Conservation (phyloP, 2,329 filamentous ascomycete species). For the Exophiala calicioides region DNA sequence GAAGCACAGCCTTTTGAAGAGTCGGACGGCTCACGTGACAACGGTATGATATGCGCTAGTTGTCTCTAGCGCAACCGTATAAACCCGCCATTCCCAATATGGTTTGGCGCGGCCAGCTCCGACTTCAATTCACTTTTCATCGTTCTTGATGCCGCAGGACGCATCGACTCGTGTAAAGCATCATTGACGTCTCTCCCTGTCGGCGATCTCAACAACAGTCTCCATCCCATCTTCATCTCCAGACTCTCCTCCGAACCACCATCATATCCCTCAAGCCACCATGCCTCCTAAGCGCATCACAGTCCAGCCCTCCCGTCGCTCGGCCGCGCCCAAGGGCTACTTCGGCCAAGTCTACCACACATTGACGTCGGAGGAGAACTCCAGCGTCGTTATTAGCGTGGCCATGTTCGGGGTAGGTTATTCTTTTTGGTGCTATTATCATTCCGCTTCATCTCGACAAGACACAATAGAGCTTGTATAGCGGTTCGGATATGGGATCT, state of each 20-base stretch:
- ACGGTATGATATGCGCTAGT: too few relatives aligned
- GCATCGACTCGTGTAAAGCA: too few relatives aligned
- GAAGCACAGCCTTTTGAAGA: too few relatives aligned
- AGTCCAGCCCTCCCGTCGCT: conserved; percentile 49
- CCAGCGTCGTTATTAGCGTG: conserved; percentile 67
- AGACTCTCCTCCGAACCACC: background rate
- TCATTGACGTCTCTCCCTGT: too few relatives aligned
- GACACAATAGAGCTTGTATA: background rate
- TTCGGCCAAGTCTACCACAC: conserved; percentile 61
- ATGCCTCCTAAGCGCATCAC: conserved; percentile 66
- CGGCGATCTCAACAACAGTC: too few relatives aligned
- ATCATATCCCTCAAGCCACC: conserved; percentile 29
- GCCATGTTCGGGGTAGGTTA: conserved; percentile 66
- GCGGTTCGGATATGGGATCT: background rate
- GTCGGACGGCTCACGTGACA: too few relatives aligned
- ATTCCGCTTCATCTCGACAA: background rate
- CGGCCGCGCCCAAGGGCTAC: conserved; percentile 53
- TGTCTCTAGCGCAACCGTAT: too few relatives aligned
- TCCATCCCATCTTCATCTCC: background rate
- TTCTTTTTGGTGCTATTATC: background rate
- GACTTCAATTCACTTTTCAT: too few relatives aligned
- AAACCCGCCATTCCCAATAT: too few relatives aligned
- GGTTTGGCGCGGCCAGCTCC: too few relatives aligned
- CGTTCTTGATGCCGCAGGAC: too few relatives aligned
- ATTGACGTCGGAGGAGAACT: conserved; percentile 67